Evolutionary conservation across 202 grass and related monocot genomes (phyloP).

Genomic region (Zizania palustris): DNA sequence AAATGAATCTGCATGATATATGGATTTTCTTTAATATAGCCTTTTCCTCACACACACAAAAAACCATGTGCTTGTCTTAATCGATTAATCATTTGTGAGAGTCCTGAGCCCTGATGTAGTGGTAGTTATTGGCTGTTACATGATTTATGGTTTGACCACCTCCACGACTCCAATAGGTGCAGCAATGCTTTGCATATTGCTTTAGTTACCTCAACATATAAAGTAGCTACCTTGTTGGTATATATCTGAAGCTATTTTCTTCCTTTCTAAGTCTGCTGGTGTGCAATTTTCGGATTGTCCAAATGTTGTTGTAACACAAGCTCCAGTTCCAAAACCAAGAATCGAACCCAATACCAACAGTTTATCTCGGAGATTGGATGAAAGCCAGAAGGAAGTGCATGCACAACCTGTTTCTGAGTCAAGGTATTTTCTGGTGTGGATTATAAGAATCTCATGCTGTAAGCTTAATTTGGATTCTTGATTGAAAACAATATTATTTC

Average conservation of each 20-base stretch:
- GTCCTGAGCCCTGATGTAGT: slow-evolving; percentile 13
- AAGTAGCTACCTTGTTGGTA: slow-evolving; percentile 15
- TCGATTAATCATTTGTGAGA: background rate
- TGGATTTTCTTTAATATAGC: slow-evolving; percentile 10
- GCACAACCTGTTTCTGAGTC: slow-evolving; percentile 52
- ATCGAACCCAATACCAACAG: slow-evolving; percentile 37
- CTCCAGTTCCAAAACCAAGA: slow-evolving; percentile 46
- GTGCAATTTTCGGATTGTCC: slow-evolving; percentile 70
- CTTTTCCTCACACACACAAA: background rate
- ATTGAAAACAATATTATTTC: background rate
- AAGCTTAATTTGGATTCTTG: background rate
- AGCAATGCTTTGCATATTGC: background rate
- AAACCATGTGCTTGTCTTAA: background rate
- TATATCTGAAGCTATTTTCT: slow-evolving; percentile 39
- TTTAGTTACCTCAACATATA: slow-evolving; percentile 29
- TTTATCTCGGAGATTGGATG: slow-evolving; percentile 49
- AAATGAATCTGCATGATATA: background rate
- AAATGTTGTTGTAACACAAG: slow-evolving; percentile 53
- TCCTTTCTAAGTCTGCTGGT: slow-evolving; percentile 61
- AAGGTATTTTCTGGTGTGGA: slow-evolving; percentile 41
- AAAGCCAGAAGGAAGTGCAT: slow-evolving; percentile 49
- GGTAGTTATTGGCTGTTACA: slow-evolving; percentile 8
- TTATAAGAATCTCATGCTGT: background rate
- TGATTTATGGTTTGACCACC: slow-evolving; percentile 28
- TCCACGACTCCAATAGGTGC: slow-evolving; percentile 24